Evolutionary conservation across 352 stramenopile genomes (phyloP).

Genomic region (Pythium plurisporium): DNA sequence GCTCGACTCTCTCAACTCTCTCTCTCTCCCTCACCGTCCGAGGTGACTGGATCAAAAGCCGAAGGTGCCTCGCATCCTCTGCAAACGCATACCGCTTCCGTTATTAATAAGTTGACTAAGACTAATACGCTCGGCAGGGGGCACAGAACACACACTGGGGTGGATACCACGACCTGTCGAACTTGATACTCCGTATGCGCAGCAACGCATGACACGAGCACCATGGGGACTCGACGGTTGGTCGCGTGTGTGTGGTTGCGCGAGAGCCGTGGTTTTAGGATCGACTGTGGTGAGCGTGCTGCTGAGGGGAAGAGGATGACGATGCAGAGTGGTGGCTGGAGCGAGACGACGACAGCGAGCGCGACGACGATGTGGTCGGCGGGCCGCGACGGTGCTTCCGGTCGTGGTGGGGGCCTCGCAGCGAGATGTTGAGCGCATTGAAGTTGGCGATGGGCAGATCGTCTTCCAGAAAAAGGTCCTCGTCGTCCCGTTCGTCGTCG

Average conservation of each 20-base stretch:
- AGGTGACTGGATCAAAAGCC: conserved; percentile 27
- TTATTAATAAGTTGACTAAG: conserved; percentile 29
- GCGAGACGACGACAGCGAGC: not conserved
- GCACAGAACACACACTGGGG: not conserved
- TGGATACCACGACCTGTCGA: not conserved
- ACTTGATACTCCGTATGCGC: conserved; percentile 10
- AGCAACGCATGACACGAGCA: no score
- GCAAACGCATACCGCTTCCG: conserved; percentile 19
- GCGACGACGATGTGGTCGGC: not conserved
- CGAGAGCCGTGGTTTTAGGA: not conserved
- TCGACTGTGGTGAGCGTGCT: conserved; percentile 7
- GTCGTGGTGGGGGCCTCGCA: conserved; percentile 4
- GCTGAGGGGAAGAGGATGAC: not conserved
- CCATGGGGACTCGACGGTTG: not conserved
- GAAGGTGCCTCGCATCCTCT: not conserved
- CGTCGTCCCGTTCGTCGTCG: conserved; percentile 11
- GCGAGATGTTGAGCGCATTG: conserved; percentile 20
- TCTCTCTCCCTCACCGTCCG: not conserved
- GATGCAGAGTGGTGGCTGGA: not conserved
- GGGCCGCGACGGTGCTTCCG: conserved; percentile 9
- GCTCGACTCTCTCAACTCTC: not conserved
- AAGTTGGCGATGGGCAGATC: conserved; percentile 20
- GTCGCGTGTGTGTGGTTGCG: no score
- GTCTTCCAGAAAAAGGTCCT: conserved; percentile 23
- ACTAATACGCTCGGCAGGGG: conserved; percentile 19